Conservation (phyloP, 164 flowering plant genomes). For the Chimonanthus salicifolius region DNA sequence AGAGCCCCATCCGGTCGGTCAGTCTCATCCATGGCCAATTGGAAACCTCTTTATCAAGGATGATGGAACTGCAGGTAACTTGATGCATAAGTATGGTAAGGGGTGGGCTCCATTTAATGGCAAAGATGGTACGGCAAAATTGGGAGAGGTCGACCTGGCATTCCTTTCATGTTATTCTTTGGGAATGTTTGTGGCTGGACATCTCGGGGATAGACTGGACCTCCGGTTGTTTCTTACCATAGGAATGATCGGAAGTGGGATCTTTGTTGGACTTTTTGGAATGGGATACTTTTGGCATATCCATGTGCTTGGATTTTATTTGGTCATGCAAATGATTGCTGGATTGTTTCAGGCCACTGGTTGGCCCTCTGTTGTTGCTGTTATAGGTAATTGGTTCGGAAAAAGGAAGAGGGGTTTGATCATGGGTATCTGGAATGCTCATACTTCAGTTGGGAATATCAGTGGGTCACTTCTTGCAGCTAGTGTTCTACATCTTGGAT, state of each 20-base stretch:
- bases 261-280: conserved; percentile 64
- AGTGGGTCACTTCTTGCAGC: conserved; percentile 76
- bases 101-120: conserved; percentile 92
- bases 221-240: conserved; percentile 60
- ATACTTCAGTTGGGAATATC: conserved; percentile 84
- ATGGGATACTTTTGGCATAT: conserved; percentile 67
- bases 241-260: conserved; percentile 84
- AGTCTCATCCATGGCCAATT: conserved; percentile 26
- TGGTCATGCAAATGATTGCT: conserved; percentile 66
- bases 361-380: conserved; percentile 96
- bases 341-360: conserved; percentile 86
- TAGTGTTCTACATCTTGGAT: conserved; percentile 59
- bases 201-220: conserved; percentile 69
- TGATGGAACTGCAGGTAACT: conserved; percentile 2
- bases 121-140: conserved; percentile 54
- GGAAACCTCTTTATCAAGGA: conserved; percentile 13
- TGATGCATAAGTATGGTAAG: conserved; percentile 9
- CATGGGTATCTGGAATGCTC: conserved; percentile 96
- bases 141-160: conserved; percentile 76
- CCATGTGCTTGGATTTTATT: conserved; percentile 55
- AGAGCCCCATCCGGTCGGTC: conserved; percentile 26
- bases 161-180: conserved; percentile 59
- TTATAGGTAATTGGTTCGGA: conserved; percentile 89
- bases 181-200: conserved; percentile 83
- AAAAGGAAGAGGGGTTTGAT: conserved; percentile 81